phyloP scores from a whole-genome alignment of 2,329 filamentous ascomycete species.

The Aureobasidium sp. region DNA sequence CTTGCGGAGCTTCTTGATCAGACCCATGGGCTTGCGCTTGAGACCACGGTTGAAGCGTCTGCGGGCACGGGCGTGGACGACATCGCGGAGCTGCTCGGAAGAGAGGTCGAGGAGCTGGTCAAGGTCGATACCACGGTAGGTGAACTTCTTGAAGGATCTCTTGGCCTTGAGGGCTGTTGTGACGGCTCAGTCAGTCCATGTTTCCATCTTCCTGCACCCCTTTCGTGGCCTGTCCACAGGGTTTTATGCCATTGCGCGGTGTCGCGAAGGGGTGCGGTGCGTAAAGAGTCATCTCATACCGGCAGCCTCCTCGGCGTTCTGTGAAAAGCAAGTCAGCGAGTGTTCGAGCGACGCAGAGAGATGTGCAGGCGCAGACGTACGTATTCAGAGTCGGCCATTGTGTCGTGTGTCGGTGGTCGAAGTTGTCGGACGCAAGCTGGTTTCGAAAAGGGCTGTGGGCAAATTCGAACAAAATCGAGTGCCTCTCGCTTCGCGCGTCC shows the following conservation, averaged over 20 bases:
- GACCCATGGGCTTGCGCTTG: constrained; percentile 99
- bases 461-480: constrained; percentile 4
- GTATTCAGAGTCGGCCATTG: constrained; percentile 85
- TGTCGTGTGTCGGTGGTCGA: constrained; percentile 38
- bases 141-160: constrained; percentile 99
- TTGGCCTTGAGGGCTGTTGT: constrained; percentile 90
- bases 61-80: constrained; percentile 97
- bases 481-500: constrained; percentile 4
- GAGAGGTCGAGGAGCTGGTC: constrained; percentile 99
- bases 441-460: background rate
- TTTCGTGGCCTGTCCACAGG: constrained; percentile 34
- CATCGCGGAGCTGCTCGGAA: constrained; percentile 97
- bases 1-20: constrained; percentile 99
- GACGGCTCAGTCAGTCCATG: constrained; percentile 25
- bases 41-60: constrained; percentile 99
- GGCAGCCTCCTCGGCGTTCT: constrained; percentile 97
- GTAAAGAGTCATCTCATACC: constrained; percentile 39
- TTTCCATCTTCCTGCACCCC: constrained; percentile 30
- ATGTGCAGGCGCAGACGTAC: constrained; percentile 48
- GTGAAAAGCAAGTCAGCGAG: constrained; percentile 24
- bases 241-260: constrained; percentile 27
- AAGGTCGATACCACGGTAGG: constrained; percentile 98
- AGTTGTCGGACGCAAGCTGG: constrained; percentile 10
- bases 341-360: constrained; percentile 17
- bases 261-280: constrained; percentile 17